These are phyloP conservation scores for Alternaria sp. DNA, from an alignment of 2,329 filamentous ascomycete species.

Conservation along the genomic window DNA sequence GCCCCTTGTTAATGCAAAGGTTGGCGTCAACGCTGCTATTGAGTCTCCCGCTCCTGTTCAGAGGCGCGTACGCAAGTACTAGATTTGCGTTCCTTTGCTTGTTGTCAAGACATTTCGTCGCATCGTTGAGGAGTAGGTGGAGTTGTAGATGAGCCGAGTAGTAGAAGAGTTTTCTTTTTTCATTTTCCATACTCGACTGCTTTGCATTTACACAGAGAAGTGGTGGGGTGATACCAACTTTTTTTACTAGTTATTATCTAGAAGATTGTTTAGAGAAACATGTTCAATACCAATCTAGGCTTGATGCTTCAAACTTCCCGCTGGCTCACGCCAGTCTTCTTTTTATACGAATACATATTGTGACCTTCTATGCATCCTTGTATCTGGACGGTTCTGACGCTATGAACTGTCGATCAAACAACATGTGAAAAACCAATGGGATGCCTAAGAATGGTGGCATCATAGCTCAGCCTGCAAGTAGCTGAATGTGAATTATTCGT, in stretches of 20 bases:
- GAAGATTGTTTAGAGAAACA: neutral
- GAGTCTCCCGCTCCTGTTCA: neutral
- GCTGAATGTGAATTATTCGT: too few relatives aligned
- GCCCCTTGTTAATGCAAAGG: neutral
- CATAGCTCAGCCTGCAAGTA: too few relatives aligned
- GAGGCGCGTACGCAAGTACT: constrained; percentile 1
- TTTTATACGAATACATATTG: neutral
- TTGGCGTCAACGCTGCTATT: neutral
- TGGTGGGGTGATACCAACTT: neutral
- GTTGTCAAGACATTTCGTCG: neutral
- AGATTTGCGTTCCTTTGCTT: neutral
- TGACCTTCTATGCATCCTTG: neutral
- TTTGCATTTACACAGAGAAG: too few relatives aligned
- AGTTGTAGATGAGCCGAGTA: neutral
- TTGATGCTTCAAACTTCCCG: neutral
- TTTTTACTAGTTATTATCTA: neutral
- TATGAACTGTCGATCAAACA: neutral
- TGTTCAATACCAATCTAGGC: neutral
- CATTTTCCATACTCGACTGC: neutral
- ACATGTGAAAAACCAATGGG: neutral
- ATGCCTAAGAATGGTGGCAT: neutral
- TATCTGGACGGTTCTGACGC: neutral
- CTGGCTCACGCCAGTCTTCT: neutral
- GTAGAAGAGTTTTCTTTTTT: neutral
- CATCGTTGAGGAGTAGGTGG: neutral